Evolutionary conservation across 2,329 filamentous ascomycete species (phyloP).

Genomic region (Zymoseptoria pseudotritici): DNA sequence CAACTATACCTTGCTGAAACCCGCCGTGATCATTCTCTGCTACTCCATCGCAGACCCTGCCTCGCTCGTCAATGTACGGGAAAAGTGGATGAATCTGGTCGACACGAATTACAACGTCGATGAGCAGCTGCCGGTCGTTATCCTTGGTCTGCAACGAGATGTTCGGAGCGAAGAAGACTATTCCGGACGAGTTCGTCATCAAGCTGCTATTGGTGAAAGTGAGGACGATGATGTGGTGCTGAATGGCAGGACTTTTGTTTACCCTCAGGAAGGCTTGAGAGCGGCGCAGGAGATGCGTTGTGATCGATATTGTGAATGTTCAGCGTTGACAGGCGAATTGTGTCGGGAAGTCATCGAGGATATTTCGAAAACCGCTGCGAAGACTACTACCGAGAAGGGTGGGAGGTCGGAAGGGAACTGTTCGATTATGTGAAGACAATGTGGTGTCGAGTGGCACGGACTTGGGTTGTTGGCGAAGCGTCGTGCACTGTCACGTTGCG

Average conservation of each 20-base stretch:
- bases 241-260: conserved; percentile 35
- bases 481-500: too few species aligned
- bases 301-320: conserved; percentile 58
- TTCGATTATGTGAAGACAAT: conserved; percentile 16
- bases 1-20: conserved; percentile 49
- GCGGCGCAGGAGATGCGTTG: conserved; percentile 53
- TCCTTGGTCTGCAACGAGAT: conserved; percentile 54
- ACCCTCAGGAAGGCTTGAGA: conserved; percentile 44
- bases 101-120: conserved; percentile 48
- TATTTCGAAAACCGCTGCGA: conserved; percentile 50
- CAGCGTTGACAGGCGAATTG: conserved; percentile 50
- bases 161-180: conserved; percentile 41
- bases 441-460: too few species aligned
- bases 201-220: conserved; percentile 7
- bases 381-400: conserved; percentile 49
- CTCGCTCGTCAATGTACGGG: conserved; percentile 43
- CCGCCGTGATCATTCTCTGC: conserved; percentile 51
- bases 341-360: conserved; percentile 55
- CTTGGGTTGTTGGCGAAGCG: too few species aligned
- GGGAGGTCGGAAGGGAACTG: conserved; percentile 28
- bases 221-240: conserved; percentile 26
- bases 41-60: conserved; percentile 50
- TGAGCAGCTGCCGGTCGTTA: conserved; percentile 48
- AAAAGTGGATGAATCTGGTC: conserved; percentile 36
- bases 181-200: conserved; percentile 17